Base-by-base conservation (phyloP, 2,329 filamentous ascomycete genomes). In the Lachnellula arida region DNA sequence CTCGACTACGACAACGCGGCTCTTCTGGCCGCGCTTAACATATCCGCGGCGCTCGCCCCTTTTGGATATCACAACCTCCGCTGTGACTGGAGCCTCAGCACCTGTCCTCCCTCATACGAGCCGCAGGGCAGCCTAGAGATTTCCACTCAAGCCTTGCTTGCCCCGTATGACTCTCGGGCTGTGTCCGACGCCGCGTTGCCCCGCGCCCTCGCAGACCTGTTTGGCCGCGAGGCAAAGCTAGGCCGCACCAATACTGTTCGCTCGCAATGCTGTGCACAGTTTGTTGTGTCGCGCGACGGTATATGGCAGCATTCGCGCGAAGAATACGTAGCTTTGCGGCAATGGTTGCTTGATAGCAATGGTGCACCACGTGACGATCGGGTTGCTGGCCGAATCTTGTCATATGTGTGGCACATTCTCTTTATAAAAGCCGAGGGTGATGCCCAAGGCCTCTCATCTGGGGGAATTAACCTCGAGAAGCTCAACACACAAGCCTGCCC, bases 181-280 rank as follows among this genome's bases (percentile, higher is more conserved):
- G 70, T 68, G 2, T 74, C 72, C 0, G 74, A 76, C 61, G 64
- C 65, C 3, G 70, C 68, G 4, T 54, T 76, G 1, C 72, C 74
- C 0, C 48, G 35, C 5, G 72, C 72, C 7, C 58, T 76, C 7
- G 65, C 58, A 6, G 53, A 63, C 2, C 50, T 76, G 5, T 76
- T 73, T 53, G 70, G 70, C 17, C 68, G 65, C 12, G 69, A 70
- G n/a, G 70, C 72, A 46, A 66, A 71, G 14, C 62, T 77, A 54
- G 73, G 74, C 62, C 60, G 74, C 61, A 65, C 71, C 68, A 65
- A 78, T 73, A 64, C 75, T 55, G 37, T 79, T 59, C 64, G 75
- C 54, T 70, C 74, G 44, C 74, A 80, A 66, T 83, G 80, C 64
- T 82, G 79, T 68, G 80, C 79, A 11, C 81, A 81, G 59, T 83